Evolutionary conservation across 148 eudicot species (phyloP).

Genomic region (Rhododendron molle): DNA sequence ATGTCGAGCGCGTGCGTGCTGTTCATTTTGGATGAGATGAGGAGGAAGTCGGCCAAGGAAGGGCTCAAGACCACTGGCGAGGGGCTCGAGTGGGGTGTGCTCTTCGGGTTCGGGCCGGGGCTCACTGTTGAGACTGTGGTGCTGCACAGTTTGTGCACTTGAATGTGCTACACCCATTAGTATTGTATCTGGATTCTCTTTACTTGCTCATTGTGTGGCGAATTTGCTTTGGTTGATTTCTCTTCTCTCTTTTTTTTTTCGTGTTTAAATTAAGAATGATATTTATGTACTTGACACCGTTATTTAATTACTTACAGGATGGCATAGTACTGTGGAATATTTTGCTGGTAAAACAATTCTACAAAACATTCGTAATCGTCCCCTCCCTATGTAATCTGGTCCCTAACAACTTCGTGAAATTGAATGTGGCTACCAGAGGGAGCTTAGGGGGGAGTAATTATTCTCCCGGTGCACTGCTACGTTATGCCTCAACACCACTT

Average conservation of each 20-base stretch:
- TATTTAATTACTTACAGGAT: neutral
- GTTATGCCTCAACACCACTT: too few relatives aligned
- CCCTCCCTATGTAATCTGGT: neutral
- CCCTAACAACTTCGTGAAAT: neutral
- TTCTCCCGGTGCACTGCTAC: too few relatives aligned
- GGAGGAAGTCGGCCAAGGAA: slow-evolving; percentile 29
- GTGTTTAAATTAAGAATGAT: neutral
- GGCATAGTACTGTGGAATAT: neutral
- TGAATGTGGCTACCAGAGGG: too few relatives aligned
- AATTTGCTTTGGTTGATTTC: neutral
- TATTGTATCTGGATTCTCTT: neutral
- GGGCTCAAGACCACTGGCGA: slow-evolving; percentile 33
- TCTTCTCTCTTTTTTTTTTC: neutral
- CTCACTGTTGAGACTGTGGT: slow-evolving; percentile 47
- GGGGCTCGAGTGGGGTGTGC: slow-evolving; percentile 42
- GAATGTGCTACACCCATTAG: neutral
- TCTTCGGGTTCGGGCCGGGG: slow-evolving; percentile 40
- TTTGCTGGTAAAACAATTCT: neutral
- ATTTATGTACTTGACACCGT: neutral
- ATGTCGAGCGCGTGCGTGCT: slow-evolving; percentile 43
- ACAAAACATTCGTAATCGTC: neutral
- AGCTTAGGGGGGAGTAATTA: too few relatives aligned
- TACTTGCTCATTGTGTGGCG: neutral
- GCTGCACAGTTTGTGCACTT: slow-evolving; percentile 22
- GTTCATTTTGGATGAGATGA: slow-evolving; percentile 39